Conservation (phyloP, 2,329 filamentous ascomycete species). For the Seiridium unicorne region DNA sequence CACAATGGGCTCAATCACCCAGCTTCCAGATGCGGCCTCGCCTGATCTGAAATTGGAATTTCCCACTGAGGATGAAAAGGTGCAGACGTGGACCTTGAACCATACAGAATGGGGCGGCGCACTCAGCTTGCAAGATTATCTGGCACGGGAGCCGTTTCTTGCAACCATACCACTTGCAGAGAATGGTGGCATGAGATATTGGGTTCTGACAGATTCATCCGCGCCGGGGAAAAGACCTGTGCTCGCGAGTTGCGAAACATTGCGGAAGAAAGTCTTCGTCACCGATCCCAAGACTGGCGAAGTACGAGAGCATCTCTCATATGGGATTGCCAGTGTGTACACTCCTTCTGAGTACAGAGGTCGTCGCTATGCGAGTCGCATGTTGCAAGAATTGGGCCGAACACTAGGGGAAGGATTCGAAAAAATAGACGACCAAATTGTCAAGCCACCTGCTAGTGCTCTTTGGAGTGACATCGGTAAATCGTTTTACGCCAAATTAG, state of each 20-base stretch:
- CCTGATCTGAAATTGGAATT: constrained; percentile 47
- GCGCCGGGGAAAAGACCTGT: constrained; percentile 42
- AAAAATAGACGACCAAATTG: constrained; percentile 17
- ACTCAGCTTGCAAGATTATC: constrained; percentile 53
- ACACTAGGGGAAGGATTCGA: background rate
- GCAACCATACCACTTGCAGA: constrained; percentile 55
- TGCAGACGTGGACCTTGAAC: constrained; percentile 53
- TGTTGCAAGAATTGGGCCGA: constrained; percentile 65
- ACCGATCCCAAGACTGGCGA: constrained; percentile 30
- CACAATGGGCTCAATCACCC: constrained; percentile 31
- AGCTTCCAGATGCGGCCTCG: constrained; percentile 32
- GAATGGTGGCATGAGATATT: constrained; percentile 58
- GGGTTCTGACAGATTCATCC: constrained; percentile 54
- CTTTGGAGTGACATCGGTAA: constrained; percentile 87
- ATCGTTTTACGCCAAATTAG: constrained; percentile 72
- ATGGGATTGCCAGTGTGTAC: constrained; percentile 82
- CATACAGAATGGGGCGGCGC: constrained; percentile 58
- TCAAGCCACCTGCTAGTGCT: constrained; percentile 62
- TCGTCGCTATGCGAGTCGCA: constrained; percentile 73
- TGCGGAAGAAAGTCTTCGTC: constrained; percentile 57
- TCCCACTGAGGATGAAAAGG: constrained; percentile 55
- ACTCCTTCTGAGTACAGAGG: constrained; percentile 66
- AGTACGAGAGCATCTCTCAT: constrained; percentile 57
- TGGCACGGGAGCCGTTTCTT: constrained; percentile 58
- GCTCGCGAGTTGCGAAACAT: constrained; percentile 63